Conservation (phyloP, 768 basidiomycete genomes). For the Boletellus ananiceps region DNA sequence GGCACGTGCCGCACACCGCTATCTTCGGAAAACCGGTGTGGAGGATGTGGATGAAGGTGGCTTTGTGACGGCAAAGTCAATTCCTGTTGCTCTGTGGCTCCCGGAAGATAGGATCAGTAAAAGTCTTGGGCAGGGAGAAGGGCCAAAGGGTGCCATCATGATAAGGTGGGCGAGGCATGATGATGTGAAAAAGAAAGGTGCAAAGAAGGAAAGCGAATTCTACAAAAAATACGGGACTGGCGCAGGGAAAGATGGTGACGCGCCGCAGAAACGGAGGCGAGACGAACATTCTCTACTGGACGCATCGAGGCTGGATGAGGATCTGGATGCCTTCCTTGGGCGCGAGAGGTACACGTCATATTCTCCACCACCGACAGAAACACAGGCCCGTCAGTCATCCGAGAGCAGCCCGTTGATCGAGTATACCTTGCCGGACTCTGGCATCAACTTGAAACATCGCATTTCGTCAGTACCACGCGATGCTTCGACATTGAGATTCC, state of each 20-base stretch:
- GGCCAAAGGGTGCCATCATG: slow-evolving; percentile 57
- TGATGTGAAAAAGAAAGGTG: slow-evolving; percentile 77
- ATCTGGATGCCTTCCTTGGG: slow-evolving; percentile 65
- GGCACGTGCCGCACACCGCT: slow-evolving; percentile 49
- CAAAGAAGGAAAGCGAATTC: slow-evolving; percentile 68
- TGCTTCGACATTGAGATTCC: slow-evolving; percentile 15
- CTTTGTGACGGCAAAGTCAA: slow-evolving; percentile 57
- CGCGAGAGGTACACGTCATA: slow-evolving; percentile 35
- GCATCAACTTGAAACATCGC: slow-evolving; percentile 40
- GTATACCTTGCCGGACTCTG: slow-evolving; percentile 46
- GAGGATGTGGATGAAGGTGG: slow-evolving; percentile 54
- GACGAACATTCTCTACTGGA: slow-evolving; percentile 32
- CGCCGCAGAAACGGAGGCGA: slow-evolving; percentile 34
- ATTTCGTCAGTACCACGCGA: slow-evolving; percentile 37
- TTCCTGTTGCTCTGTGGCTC: slow-evolving; percentile 75
- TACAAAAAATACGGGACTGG: slow-evolving; percentile 67
- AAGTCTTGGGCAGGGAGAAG: slow-evolving; percentile 65
- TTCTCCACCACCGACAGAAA: slow-evolving; percentile 55
- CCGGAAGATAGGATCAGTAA: slow-evolving; percentile 72
- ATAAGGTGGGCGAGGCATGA: slow-evolving; percentile 73
- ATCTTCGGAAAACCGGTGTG: slow-evolving; percentile 46
- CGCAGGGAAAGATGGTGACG: slow-evolving; percentile 58
- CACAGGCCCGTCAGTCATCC: slow-evolving; percentile 62
- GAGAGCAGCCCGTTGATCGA: slow-evolving; percentile 52
- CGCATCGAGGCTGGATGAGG: slow-evolving; percentile 52